Percentiles rank a stretch among this genome's conserved stretches.
Evolutionary conservation across 2,329 filamentous ascomycete species (phyloP).

Genomic region (Beauveria bassiana): DNA sequence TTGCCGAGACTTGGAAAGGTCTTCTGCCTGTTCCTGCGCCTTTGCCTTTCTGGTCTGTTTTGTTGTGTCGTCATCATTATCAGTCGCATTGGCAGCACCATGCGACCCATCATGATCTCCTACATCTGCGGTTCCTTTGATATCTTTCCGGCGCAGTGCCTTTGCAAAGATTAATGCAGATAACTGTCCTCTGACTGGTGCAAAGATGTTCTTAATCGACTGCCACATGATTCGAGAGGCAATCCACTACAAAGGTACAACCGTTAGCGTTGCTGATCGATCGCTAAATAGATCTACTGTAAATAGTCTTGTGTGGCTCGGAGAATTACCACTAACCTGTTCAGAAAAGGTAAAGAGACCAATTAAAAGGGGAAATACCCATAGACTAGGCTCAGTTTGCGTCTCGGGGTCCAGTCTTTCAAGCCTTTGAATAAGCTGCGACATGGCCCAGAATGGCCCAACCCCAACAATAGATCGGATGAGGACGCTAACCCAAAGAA

Average conservation of each 20-base stretch:
- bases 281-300: no score
- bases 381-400: neutral
- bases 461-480: neutral
- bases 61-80: conserved; percentile 12
- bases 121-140: conserved; percentile 51
- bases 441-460: conserved; percentile 8
- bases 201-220: conserved; percentile 51
- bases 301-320: conserved; percentile 41
- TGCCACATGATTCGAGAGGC: conserved; percentile 62
- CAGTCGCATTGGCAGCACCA: neutral
- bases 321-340: conserved; percentile 54
- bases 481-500: neutral
- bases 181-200: conserved; percentile 62
- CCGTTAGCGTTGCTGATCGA: conserved; percentile 29
- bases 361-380: conserved; percentile 44
- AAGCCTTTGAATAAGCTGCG: neutral
- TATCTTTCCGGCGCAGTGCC: conserved; percentile 67
- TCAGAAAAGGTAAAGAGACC: conserved; percentile 47
- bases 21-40: conserved; percentile 38
- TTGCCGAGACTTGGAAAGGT: conserved; percentile 45
- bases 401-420: neutral
- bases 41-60: conserved; percentile 27
- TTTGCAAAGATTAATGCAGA: conserved; percentile 72
- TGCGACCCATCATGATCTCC: conserved; percentile 24
- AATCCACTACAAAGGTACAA: conserved; percentile 50